Evolutionary conservation across 257 asterid species (phyloP).

Genomic region (Solanum gracilifrons): DNA sequence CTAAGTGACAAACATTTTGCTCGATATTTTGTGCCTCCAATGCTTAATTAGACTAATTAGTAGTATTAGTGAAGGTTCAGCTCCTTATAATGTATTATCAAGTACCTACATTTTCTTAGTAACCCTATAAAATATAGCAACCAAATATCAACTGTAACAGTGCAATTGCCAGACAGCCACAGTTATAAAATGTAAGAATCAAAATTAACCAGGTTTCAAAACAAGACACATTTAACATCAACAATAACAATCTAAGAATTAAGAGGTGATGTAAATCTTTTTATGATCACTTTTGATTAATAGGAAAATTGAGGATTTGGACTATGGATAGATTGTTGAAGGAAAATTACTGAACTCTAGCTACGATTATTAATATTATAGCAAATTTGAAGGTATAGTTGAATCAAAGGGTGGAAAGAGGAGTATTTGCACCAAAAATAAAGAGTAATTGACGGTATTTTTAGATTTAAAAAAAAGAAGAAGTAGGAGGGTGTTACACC

Average conservation of each 20-base stretch:
- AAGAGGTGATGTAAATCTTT: neutral
- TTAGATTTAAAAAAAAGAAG: neutral
- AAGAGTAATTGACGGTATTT: neutral
- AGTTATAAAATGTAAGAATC: neutral
- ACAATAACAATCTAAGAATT: neutral
- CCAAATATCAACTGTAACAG: neutral
- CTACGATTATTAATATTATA: too few relatives aligned
- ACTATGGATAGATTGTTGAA: neutral
- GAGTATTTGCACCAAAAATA: neutral
- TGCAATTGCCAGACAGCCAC: neutral
- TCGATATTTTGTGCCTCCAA: neutral
- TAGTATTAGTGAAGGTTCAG: neutral
- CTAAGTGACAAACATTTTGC: neutral
- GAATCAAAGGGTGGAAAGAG: neutral
- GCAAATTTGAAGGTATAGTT: neutral
- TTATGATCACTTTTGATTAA: neutral
- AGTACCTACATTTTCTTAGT: neutral
- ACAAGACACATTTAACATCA: neutral
- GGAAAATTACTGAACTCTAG: neutral
- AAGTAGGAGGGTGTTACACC: neutral
- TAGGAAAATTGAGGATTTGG: neutral
- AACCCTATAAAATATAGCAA: neutral
- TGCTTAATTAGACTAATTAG: neutral
- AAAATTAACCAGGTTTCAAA: too few relatives aligned
- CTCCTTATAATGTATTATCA: neutral